Evolutionary conservation across 2,329 filamentous ascomycete genomes (phyloP), one percentile per base, ranked within the genome.

Genomic region (Colletotrichum truncatum): DNA sequence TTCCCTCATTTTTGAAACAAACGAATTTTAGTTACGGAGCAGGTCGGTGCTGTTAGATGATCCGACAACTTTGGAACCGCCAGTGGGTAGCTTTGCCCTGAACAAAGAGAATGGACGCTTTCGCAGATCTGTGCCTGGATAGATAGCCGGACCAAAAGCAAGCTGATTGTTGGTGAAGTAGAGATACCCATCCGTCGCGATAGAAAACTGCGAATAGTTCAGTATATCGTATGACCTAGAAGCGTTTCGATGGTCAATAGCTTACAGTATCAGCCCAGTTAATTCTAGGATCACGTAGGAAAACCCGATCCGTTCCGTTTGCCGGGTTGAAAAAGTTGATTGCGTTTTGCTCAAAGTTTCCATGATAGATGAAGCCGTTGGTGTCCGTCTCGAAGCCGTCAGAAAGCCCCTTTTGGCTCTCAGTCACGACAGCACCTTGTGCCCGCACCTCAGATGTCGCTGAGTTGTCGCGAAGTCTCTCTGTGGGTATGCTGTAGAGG

Each of bases 121-220:
- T 18, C 52, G 14, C 14, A 12, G 4, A 11, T 55, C 52, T 16
- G 36, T 55, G 4, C 52, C 52, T 10, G 52, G 52, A 14, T 43
- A 45, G 23, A 55, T 30, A 7, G 21, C 11, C 3, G 52, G 52
- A 3, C 52, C 52, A 25, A 55, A 55, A 12, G 14, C 36, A 5
- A 55, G 52, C 18, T 55, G 52, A 25, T 55, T 45, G 25, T 55
- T 55, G n/a, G 38, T 55, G 25, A 55, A 55, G 25, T 55, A 55
- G 11, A 55, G 30, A 14, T 32, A 55, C 4, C 52, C 52, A 43
- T 55, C 52, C 26, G 38, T 55, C 12, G 52, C 52, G 7, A 55
- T 25, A 41, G 52, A 45, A 23, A 55, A 55, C 52, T 55, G 23
- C 6, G 38, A 12, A 14, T 14, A 12, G 38, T 55, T 18, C 41